phyloP scores from a whole-genome alignment of 2,329 filamentous ascomycete genomes.

The Trichoderma endophyticum region DNA sequence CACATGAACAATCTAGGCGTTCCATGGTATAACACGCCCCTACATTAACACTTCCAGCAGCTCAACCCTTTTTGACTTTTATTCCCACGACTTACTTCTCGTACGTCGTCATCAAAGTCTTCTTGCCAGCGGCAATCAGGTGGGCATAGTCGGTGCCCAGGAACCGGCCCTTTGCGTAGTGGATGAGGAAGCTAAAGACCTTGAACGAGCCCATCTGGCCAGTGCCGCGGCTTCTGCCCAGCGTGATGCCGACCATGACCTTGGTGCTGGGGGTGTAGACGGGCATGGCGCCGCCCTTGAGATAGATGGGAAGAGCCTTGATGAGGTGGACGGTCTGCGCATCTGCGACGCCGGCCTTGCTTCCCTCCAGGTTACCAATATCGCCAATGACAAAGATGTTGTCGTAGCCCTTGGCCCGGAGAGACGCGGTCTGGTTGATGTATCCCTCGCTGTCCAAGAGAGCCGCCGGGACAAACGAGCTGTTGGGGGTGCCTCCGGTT shows the following conservation, averaged over 20 bases:
- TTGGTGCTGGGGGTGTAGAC: slow-evolving; percentile 32
- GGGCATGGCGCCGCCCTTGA: slow-evolving; percentile 29
- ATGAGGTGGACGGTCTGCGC: slow-evolving; percentile 35
- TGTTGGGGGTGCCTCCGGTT: slow-evolving; percentile 45
- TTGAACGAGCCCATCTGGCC: slow-evolving; percentile 39
- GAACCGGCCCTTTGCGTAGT: slow-evolving; percentile 38
- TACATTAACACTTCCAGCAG: not conserved
- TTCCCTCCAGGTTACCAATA: slow-evolving; percentile 39
- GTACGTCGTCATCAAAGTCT: slow-evolving; percentile 30
- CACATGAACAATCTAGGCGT: not conserved
- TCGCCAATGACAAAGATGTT: slow-evolving; percentile 48
- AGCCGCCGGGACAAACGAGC: slow-evolving; percentile 38
- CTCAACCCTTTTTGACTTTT: not conserved
- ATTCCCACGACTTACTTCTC: slow-evolving; percentile 28
- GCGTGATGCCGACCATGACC: slow-evolving; percentile 35
- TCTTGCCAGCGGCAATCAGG: slow-evolving; percentile 34
- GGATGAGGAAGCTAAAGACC: slow-evolving; percentile 38
- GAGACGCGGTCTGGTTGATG: slow-evolving; percentile 37
- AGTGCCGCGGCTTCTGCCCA: slow-evolving; percentile 39
- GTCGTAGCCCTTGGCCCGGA: slow-evolving; percentile 35
- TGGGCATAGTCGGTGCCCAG: slow-evolving; percentile 36
- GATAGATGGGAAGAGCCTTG: slow-evolving; percentile 34
- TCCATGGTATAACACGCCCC: not conserved
- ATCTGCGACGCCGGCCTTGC: slow-evolving; percentile 33
- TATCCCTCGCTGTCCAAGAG: slow-evolving; percentile 36